These are phyloP conservation scores for Phytopythium sindhum DNA, from an alignment of 352 stramenopile species.

Conservation along the genomic window DNA sequence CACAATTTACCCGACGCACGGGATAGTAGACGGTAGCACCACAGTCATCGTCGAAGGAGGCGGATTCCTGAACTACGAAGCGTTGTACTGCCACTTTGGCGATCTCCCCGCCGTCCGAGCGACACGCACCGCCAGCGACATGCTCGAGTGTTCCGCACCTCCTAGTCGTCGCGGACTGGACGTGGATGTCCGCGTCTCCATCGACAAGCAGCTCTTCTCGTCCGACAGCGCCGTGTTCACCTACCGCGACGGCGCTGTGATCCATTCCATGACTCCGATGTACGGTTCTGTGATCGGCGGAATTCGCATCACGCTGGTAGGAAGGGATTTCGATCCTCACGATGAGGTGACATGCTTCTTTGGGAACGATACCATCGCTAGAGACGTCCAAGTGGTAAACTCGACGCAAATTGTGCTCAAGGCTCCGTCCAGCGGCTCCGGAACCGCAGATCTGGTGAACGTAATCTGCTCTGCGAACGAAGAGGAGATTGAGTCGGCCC, in stretches of 20 bases:
- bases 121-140: slow-evolving; percentile 8
- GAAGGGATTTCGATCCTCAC: slow-evolving; percentile 20
- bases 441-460: slow-evolving; percentile 1
- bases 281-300: slow-evolving; percentile 32
- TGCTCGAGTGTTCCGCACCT: slow-evolving; percentile 22
- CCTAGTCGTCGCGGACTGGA: slow-evolving; percentile 13
- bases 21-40: slow-evolving; percentile 17
- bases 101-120: slow-evolving; percentile 4
- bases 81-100: slow-evolving; percentile 31
- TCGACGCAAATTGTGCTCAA: slow-evolving; percentile 14
- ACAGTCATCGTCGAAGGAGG: slow-evolving; percentile 15
- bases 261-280: slow-evolving; percentile 15
- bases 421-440: slow-evolving; percentile 12
- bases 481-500: slow-evolving; percentile 12
- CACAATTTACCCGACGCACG: slow-evolving; percentile 15
- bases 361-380: slow-evolving; percentile 5
- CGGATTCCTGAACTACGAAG: slow-evolving; percentile 12
- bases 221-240: slow-evolving; percentile 11
- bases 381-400: slow-evolving; percentile 12
- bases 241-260: slow-evolving; percentile 21
- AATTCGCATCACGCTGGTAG: slow-evolving; percentile 12
- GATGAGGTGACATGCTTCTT: slow-evolving; percentile 30
- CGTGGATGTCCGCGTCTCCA: slow-evolving; percentile 17
- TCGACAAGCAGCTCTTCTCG: slow-evolving; percentile 21
- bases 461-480: slow-evolving; percentile 27